phyloP scores from a whole-genome alignment of 2,329 filamentous ascomycete genomes.

The Sporothrix inflata region DNA sequence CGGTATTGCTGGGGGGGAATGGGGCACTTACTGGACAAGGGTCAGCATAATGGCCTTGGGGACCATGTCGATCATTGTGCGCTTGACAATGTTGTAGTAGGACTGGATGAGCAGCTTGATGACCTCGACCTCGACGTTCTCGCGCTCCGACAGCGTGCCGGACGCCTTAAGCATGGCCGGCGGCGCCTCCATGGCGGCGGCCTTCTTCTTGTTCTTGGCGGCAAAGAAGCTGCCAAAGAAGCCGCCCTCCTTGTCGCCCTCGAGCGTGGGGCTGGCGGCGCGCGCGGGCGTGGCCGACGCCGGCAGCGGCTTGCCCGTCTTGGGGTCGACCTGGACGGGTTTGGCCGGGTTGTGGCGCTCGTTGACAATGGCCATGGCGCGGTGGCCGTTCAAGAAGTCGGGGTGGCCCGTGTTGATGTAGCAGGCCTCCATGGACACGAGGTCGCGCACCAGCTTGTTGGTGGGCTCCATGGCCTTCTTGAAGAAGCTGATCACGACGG shows the following conservation, averaged over 20 bases:
- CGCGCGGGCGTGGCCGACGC: slow-evolving; percentile 65
- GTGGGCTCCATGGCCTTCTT: slow-evolving; percentile 98
- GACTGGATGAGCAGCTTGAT: slow-evolving; percentile 97
- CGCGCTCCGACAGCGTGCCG: slow-evolving; percentile 89
- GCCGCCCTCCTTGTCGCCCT: slow-evolving; percentile 64
- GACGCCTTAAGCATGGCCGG: slow-evolving; percentile 92
- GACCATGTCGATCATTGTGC: slow-evolving; percentile 99
- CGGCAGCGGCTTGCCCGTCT: slow-evolving; percentile 93
- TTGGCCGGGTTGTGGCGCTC: slow-evolving; percentile 81
- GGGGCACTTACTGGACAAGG: slow-evolving; percentile 65
- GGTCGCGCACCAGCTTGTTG: slow-evolving; percentile 91
- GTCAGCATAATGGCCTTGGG: slow-evolving; percentile 99
- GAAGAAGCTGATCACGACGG: slow-evolving; percentile 90
- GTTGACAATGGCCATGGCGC: slow-evolving; percentile 97
- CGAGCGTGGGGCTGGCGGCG: slow-evolving; percentile 73
- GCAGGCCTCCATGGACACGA: slow-evolving; percentile 93
- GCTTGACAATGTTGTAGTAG: slow-evolving; percentile 97
- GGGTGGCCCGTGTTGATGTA: slow-evolving; percentile 99
- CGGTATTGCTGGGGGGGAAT: background rate
- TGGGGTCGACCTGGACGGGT: slow-evolving; percentile 94
- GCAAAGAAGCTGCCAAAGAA: slow-evolving; percentile 99
- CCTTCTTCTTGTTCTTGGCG: slow-evolving; percentile 99
- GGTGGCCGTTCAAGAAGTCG: slow-evolving; percentile 94
- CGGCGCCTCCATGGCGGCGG: slow-evolving; percentile 97
- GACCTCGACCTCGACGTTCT: slow-evolving; percentile 94